These are phyloP conservation scores for Solanum tacnaense DNA, from an alignment of 257 asterid species.

Conservation along the genomic window DNA sequence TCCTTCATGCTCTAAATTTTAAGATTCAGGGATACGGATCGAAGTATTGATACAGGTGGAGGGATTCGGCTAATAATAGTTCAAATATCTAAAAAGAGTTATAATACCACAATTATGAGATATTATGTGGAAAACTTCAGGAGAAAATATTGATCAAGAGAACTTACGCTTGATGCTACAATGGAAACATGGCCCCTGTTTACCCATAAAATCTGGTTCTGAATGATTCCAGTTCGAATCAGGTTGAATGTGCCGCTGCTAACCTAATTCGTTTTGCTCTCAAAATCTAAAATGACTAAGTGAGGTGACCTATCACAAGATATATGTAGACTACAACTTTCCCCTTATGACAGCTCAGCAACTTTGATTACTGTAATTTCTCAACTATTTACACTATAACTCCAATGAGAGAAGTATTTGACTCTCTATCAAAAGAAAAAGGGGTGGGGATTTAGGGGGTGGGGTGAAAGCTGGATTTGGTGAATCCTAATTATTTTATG, in stretches of 20 bases:
- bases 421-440: background rate
- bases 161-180: background rate
- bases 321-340: background rate
- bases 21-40: background rate
- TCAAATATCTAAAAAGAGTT: background rate
- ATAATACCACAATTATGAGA: background rate
- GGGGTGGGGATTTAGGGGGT: background rate
- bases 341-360: background rate
- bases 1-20: background rate
- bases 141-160: background rate
- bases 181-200: conserved; percentile 15
- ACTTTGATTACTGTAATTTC: background rate
- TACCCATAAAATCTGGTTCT: conserved; percentile 1
- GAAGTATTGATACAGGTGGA: background rate
- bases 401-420: background rate
- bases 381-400: background rate
- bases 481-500: background rate
- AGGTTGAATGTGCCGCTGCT: background rate
- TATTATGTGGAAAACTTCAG: background rate
- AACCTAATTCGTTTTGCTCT: background rate
- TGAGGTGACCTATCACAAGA: background rate
- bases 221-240: background rate
- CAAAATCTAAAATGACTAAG: background rate
- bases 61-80: background rate
- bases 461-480: background rate